Base-by-base conservation (phyloP, 1,284 basidiomycete genomes). In the Sporisorium iseilematis-ciliati region DNA sequence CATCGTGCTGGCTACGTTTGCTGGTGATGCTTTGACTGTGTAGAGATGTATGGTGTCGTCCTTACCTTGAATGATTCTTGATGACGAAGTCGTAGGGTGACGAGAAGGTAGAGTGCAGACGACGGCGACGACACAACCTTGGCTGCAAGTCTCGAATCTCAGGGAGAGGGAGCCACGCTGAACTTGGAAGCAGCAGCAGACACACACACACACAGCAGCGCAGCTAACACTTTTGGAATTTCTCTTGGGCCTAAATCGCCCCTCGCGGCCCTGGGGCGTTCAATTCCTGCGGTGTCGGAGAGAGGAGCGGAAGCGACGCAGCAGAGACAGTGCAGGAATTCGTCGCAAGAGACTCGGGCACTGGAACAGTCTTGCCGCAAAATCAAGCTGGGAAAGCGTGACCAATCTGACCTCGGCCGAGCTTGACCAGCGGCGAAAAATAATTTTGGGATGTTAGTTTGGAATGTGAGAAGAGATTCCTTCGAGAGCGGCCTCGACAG, bases 1-100 rank as follows among this genome's bases (percentile, higher is more conserved):
- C 25, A 26, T 29, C 43, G 14, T 14, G 45, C 56, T 62, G 59
- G 51, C 58, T 62, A 61, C 58, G 54, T 72, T 57, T 62, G 51
- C 29, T 57, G 57, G 50, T 57, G 43, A 38, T 38, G 35, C 14
- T 38, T 16, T 11, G 35, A 38, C 11, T 38, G 35, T 14, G 59
- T 51, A 42, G 35, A 31, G 54, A 41, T 54, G 7, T 43, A 35
- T 55, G 49, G 42, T 53, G 64, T 53, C 42, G 18, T 48, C 43
- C 72, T 75, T 75, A 75, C 72, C 72, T 75, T 75, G 72, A 60
- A 59, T 75, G 59, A 70, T 63, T 65, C 72, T 75, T 75, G 72
- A 75, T 59, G 72, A 75, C 65, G 41, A 59, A 63, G 65, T 66
- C 59, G 69, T 67, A 55, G 70, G 57, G 58, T 64, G 70, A 65